Evolutionary conservation across 129 eudicot species (phyloP), one percentile per base, ranked within the genome.

Genomic region (Solidago caesia): DNA sequence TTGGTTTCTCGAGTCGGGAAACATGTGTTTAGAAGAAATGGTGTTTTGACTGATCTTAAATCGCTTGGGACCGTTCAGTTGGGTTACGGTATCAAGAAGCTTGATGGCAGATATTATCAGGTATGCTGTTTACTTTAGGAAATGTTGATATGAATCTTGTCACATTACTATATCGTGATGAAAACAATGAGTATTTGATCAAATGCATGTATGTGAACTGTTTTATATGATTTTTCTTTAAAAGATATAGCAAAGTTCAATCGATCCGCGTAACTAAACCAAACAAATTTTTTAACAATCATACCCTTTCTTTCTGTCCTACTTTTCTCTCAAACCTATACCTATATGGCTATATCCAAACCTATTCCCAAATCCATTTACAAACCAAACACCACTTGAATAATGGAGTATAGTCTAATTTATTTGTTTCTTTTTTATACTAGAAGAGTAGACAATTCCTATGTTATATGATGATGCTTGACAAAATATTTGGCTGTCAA

Each of bases 11-110:
- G 89, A 8, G 85, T 92, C 4, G 96, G 98, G 26, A 89, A 84
- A 52, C 98, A 89, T 56, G 89, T 86, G 4, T 85, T 71, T 53
- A 80, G 87, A 75, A 86, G 83, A 79, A 92, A 92, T 71, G 98
- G 98, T 13, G 96, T 89, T 42, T 26, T 92, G 12, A 83, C 98
- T 42, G 96, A 92, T 14, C 0, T 89, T 7, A 92, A 88, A 68
- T 80, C 90, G 9, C 81, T 82, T 67, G 95, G 95, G 45, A 77
- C 68, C 0, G 82, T 87, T 75, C 86, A 92, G 57, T 77, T 92
- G 74, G 98, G 98, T 25, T 92, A 89, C 78, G 98, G 98, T n/a
- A 84, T 89, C 44, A 92, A 82, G 86, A 92, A 92, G 81, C 95
- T 87, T 7, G 96, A 92, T 68, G 98, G 96, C n/a, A 84, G 92